A percentile compares a stretch with the other conserved stretches of the same genome.
Evolutionary conservation across 2,329 filamentous ascomycete species (phyloP).

Genomic region (Phoma sp.): DNA sequence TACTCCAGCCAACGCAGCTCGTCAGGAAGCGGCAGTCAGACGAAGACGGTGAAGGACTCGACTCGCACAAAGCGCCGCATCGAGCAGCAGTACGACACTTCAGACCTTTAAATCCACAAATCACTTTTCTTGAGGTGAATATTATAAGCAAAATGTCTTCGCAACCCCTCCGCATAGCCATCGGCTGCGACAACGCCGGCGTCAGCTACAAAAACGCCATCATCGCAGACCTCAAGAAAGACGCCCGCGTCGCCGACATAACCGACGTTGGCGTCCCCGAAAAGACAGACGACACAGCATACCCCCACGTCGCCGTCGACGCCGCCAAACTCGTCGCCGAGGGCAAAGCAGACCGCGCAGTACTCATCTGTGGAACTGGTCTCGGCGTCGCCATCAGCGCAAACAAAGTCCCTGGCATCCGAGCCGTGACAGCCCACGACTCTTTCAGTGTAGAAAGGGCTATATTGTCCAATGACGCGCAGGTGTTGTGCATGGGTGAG

Average conservation of each 20-base stretch:
- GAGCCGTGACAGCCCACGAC: conserved; percentile 90
- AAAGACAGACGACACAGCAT: conserved; percentile 76
- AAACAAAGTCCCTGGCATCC: conserved; percentile 84
- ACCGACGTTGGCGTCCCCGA: conserved; percentile 77
- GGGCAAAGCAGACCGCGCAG: conserved; percentile 75
- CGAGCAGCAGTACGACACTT: conserved; percentile 43
- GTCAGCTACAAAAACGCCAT: conserved; percentile 80
- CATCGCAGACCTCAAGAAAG: conserved; percentile 73
- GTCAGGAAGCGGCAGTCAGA: conserved; percentile 16
- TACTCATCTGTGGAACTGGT: conserved; percentile 86
- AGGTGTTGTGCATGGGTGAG: conserved; percentile 87
- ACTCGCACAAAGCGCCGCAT: conserved; percentile 24
- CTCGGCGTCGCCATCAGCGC: conserved; percentile 88
- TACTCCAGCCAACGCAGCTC: conserved; percentile 22
- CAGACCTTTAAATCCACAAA: conserved; percentile 32
- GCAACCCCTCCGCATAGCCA: conserved; percentile 62
- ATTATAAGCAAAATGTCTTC: conserved; percentile 19
- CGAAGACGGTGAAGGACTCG: conserved; percentile 13
- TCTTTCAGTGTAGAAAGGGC: conserved; percentile 83
- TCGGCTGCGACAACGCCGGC: conserved; percentile 76
- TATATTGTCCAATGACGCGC: conserved; percentile 83
- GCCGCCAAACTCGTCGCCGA: conserved; percentile 70
- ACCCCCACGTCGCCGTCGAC: conserved; percentile 78
- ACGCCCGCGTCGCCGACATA: conserved; percentile 71
- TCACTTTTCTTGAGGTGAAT: too few relatives aligned